These are phyloP conservation scores for Penicillium sp. DNA, from an alignment of 2,329 filamentous ascomycete species.

Conservation along the genomic window DNA sequence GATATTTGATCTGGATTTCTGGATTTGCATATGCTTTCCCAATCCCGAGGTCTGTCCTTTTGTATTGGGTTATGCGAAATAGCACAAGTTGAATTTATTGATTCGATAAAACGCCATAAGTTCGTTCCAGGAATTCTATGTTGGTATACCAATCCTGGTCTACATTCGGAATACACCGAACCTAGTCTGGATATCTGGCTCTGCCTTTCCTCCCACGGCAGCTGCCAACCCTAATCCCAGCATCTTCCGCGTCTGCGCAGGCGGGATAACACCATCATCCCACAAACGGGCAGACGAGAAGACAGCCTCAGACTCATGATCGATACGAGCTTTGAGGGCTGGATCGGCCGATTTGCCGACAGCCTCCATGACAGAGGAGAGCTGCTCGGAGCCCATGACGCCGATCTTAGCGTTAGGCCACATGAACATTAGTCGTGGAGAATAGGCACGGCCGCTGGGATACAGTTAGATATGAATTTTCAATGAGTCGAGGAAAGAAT, in stretches of 20 bases:
- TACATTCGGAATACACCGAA: conserved; percentile 86
- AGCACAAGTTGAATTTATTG: neutral
- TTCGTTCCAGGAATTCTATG: neutral
- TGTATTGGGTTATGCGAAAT: neutral
- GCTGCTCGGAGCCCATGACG: conserved; percentile 93
- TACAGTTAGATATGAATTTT: conserved; percentile 1
- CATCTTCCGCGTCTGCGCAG: conserved; percentile 70
- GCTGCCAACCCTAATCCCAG: conserved; percentile 71
- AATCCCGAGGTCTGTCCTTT: neutral
- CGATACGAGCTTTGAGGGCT: conserved; percentile 77
- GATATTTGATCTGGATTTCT: neutral
- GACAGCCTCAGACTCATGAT: conserved; percentile 81
- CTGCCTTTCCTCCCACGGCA: conserved; percentile 66
- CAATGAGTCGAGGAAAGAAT: neutral
- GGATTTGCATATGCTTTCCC: neutral
- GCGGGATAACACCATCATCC: conserved; percentile 82
- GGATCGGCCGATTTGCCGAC: conserved; percentile 82
- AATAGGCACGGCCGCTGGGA: conserved; percentile 76
- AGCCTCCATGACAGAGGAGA: conserved; percentile 89
- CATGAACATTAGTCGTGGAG: conserved; percentile 88
- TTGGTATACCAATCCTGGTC: neutral
- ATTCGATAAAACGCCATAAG: neutral
- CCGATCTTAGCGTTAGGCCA: conserved; percentile 97
- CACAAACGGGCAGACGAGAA: conserved; percentile 88
- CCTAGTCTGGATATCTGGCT: conserved; percentile 58